Evolutionary conservation across 192 early-diverging fungal genomes (phyloP).

Genomic region (Backusella mclennaniae): DNA sequence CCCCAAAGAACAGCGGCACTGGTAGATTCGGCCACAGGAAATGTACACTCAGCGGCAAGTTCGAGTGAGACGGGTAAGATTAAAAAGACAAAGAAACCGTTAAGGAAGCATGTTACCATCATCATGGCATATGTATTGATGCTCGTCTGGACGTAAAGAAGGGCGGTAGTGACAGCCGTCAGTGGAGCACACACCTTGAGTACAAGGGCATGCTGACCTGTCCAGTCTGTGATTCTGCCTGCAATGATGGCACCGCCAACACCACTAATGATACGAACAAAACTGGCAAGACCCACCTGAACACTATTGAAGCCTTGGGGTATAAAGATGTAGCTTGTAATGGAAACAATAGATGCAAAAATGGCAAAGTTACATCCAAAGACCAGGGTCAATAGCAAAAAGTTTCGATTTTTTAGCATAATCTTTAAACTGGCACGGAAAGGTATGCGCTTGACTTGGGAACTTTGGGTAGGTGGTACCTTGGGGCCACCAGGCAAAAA

Average conservation of each 20-base stretch:
- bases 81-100: slow-evolving; percentile 29
- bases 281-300: slow-evolving; percentile 4
- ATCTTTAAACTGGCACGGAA: slow-evolving; percentile 8
- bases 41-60: slow-evolving; percentile 33
- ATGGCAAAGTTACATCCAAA: slow-evolving; percentile 12
- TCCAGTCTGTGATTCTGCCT: slow-evolving; percentile 13
- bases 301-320: slow-evolving; percentile 12
- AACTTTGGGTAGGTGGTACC: slow-evolving; percentile 11
- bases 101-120: slow-evolving; percentile 18
- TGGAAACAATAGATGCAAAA: slow-evolving; percentile 13
- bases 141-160: slow-evolving; percentile 27
- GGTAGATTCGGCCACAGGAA: slow-evolving; percentile 29
- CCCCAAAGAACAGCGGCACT: slow-evolving; percentile 27
- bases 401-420: slow-evolving; percentile 17
- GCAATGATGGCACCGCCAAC: slow-evolving; percentile 5
- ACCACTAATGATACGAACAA: slow-evolving; percentile 17
- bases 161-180: slow-evolving; percentile 13
- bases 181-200: slow-evolving; percentile 22
- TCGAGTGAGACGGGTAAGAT: slow-evolving; percentile 25
- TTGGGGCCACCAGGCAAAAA: slow-evolving; percentile 28
- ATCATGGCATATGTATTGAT: slow-evolving; percentile 25
- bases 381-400: slow-evolving; percentile 10
- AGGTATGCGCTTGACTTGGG: slow-evolving; percentile 9
- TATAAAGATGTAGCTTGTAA: slow-evolving; percentile 10
- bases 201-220: slow-evolving; percentile 22